phyloP scores from a whole-genome alignment of 2,329 filamentous ascomycete genomes.

The Macrophomina pseudophaseolina region DNA sequence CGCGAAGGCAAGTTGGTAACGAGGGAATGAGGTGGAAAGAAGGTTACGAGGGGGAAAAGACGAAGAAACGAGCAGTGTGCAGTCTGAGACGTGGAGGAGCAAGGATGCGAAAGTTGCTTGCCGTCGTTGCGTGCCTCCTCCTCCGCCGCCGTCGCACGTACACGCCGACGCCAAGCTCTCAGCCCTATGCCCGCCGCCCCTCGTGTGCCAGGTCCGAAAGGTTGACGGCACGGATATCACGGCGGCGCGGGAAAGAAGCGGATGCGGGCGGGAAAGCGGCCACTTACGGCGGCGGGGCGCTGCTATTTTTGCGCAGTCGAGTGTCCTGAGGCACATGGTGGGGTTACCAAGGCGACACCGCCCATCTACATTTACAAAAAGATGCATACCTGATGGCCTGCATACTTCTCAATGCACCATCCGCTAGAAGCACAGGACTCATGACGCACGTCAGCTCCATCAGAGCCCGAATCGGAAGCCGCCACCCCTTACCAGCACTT shows the following conservation, averaged over 20 bases:
- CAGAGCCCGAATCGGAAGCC: background rate
- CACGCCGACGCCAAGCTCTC: background rate
- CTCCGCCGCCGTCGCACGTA: too few species aligned
- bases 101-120: background rate
- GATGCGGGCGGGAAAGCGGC: background rate
- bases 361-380: too few species aligned
- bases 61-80: background rate
- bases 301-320: background rate
- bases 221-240: background rate
- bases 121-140: background rate
- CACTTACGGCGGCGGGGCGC: background rate
- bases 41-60: background rate
- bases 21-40: background rate
- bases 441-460: too few species aligned
- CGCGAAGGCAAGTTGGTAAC: too few species aligned
- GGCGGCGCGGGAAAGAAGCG: background rate
- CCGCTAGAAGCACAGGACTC: too few species aligned
- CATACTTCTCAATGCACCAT: too few species aligned
- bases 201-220: background rate
- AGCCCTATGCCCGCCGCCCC: conserved; percentile 5
- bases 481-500: background rate
- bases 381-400: too few species aligned
- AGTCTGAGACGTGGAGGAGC: background rate
- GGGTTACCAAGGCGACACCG: too few species aligned
- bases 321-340: too few species aligned